Base-by-base conservation (phyloP, 805 yeast genomes). In the Phaffomyces antillensis region DNA sequence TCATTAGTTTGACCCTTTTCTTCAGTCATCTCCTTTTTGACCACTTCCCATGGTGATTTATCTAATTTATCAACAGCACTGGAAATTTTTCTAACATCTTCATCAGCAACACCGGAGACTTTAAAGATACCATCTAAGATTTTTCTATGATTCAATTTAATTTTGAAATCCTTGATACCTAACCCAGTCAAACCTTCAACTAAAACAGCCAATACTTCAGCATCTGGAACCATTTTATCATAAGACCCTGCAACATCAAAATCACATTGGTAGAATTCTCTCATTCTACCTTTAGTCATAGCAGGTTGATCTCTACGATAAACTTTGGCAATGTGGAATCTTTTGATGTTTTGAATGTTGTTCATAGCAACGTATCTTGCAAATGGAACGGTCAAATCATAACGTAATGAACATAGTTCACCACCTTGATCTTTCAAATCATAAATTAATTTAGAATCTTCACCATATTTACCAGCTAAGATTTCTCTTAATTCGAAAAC, bases 261-360 rank as follows among this genome's bases (percentile, higher is more conserved):
- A 70, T 93, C 99, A 73, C 99, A 93, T 70, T 93, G 99, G 67
- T 93, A 93, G 61, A 93, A 93, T 68, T 93, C 99, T 77, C 99
- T 86, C 99, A 93, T 93, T 68, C 99, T 80, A 50, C 99, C 99
- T 68, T 93, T 93, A 42, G 98, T 91, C 99, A 93, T 93, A 9
- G 99, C 99, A 6, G 99, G 99, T 68, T 93, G 99, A 64, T 93
- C 99, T 69, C 99, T 85, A 72, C 99, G 82, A 70, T 93, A 93
- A 44, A 93, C 99, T 66, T 93, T 93, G 55, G 99, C 99, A 52
- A 93, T 87, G 69, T 93, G 99, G 64, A 81, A 93, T 62, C 99
- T 77, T 70, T 93, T 93, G 67, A 93, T 91, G 60, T 73, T 78
- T 56, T 87, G 83, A 49, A 93, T 78, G 58, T 86, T 88, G 71